A percentile compares a stretch with the other conserved stretches of the same genome.
Conservation (phyloP, 1,284 basidiomycete species). For the Ceratobasidium sp. region DNA sequence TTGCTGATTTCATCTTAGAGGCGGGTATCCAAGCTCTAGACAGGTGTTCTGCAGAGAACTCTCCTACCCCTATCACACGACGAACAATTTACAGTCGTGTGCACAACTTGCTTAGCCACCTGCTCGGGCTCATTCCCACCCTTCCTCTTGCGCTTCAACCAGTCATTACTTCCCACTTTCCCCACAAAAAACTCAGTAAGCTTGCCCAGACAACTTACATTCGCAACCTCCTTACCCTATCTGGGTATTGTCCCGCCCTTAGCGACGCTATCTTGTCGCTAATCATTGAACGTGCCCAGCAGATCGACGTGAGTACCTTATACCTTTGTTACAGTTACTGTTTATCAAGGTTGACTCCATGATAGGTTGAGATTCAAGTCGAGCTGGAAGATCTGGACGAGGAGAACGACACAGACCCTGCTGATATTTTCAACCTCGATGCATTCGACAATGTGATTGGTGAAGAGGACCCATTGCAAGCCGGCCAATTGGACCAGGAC, state of each 20-base stretch:
- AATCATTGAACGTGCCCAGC: slow-evolving; percentile 91
- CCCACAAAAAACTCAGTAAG: slow-evolving; percentile 91
- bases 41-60: slow-evolving; percentile 70
- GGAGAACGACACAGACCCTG: slow-evolving; percentile 68
- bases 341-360: slow-evolving; percentile 42
- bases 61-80: slow-evolving; percentile 77
- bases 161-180: slow-evolving; percentile 86
- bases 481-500: slow-evolving; percentile 70
- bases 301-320: slow-evolving; percentile 84
- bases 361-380: slow-evolving; percentile 95
- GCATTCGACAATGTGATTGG: slow-evolving; percentile 86
- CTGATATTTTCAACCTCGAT: slow-evolving; percentile 80
- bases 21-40: slow-evolving; percentile 74
- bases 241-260: slow-evolving; percentile 91
- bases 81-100: slow-evolving; percentile 85
- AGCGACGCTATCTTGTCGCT: slow-evolving; percentile 86
- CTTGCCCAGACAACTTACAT: slow-evolving; percentile 91
- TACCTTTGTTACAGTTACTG: not conserved
- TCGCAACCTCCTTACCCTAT: slow-evolving; percentile 87
- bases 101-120: slow-evolving; percentile 86
- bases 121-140: slow-evolving; percentile 91
- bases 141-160: slow-evolving; percentile 88
- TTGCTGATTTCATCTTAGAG: slow-evolving; percentile 62
- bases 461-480: slow-evolving; percentile 66
- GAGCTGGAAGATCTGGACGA: slow-evolving; percentile 91